Evolutionary conservation across 2,329 filamentous ascomycete genomes (phyloP), one percentile per base, ranked within the genome.

Genomic region (Colletotrichum godetiae): DNA sequence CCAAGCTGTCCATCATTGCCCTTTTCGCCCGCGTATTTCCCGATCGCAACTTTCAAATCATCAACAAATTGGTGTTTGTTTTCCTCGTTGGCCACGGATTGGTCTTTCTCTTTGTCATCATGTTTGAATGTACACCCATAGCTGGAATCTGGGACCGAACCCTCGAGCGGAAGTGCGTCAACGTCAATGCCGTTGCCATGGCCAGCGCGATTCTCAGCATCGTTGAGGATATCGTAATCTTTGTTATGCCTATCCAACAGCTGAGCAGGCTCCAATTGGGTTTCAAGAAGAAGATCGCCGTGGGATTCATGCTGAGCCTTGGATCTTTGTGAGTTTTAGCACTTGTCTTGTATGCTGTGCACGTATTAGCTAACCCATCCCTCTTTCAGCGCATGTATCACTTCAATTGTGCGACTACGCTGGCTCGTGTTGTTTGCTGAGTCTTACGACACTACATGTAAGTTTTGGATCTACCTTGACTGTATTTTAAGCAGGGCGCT

Each of bases 1-100:
- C 77, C 22, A 79, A 79, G 52, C 66, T 78, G 11, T 76, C 77
- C 8, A 77, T 79, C 22, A 53, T 79, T 11, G 57, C 78, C 31
- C 74, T 79, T 24, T 76, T 74, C 55, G 74, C 52, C 29, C 77
- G 75, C 31, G 70, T 78, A n/a, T 78, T 78, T 35, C 65, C 70
- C 2, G 57, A 53, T 15, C 69, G 19, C 42, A 56, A 49, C 11
- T 77, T 77, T 11, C 76, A 76, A 10, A 31, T 72, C 15, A 5
- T 76, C n/a, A 66, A 76, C 62, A 75, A 64, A 60, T 19, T 52
- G 13, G 63, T 70, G 12, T 52, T 62, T 35, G 62, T 67, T 0
- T 62, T 76, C 19, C 67, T 78, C 62, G 56, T 74, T n/a, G 33
- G 68, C 63, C 75, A 75, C 22, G 75, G 74, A 29, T 10, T 75